Conservation (phyloP, 148 eudicot species). For the Dianthus caryophyllus region DNA sequence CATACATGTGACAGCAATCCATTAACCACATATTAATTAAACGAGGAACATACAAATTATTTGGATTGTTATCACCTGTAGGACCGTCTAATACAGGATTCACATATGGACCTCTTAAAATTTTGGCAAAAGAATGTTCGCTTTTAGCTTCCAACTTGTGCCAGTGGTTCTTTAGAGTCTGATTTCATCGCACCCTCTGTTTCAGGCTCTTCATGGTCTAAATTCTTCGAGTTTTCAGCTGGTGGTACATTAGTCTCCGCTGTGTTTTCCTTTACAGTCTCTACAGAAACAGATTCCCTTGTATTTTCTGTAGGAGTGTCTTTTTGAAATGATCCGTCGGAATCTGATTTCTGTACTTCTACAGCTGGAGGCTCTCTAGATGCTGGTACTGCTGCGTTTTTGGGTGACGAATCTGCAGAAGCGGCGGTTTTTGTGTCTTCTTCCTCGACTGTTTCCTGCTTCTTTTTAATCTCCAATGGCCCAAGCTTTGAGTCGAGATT, state of each 20-base stretch:
- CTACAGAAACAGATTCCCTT: slow-evolving; percentile 2
- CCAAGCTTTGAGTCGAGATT: slow-evolving; percentile 60
- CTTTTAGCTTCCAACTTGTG: slow-evolving; percentile 2
- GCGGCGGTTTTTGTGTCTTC: slow-evolving; percentile 1
- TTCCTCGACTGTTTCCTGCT: neutral
- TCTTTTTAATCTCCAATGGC: slow-evolving; percentile 37
- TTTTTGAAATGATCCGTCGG: neutral
- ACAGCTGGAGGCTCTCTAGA: slow-evolving; percentile 1
- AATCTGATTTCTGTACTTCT: neutral
- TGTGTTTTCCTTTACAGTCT: neutral
- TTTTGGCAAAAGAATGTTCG: neutral
- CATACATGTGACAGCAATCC: no score
- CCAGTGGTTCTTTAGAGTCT: neutral
- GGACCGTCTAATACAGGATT: no score
- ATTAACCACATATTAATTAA: no score
- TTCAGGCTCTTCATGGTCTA: neutral
- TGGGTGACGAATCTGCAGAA: neutral
- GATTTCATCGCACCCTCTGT: neutral
- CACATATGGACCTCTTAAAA: neutral
- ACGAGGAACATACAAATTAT: no score
- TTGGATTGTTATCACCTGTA: no score
- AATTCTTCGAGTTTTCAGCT: neutral
- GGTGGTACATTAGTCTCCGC: neutral
- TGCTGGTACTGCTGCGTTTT: neutral
- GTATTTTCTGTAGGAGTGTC: no score